Evolutionary conservation across 2,329 filamentous ascomycete genomes (phyloP).

Genomic region (Diaporthe helianthi): DNA sequence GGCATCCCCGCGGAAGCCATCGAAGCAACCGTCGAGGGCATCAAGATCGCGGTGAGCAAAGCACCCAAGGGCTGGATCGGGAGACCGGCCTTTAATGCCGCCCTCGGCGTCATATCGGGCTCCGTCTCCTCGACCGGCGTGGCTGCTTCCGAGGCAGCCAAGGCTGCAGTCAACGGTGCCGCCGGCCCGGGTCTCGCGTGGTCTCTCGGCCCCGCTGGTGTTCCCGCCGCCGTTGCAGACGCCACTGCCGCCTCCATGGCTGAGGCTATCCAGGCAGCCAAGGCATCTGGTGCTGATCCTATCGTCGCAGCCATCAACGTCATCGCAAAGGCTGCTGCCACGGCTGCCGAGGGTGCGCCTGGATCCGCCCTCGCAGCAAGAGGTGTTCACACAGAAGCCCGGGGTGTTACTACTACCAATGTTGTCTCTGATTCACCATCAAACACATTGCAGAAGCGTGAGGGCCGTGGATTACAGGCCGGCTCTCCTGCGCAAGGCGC

Average conservation of each 20-base stretch:
- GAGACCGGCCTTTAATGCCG: constrained; percentile 1
- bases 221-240: not conserved
- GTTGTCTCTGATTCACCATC: too few relatives aligned
- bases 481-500: not conserved
- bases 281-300: not conserved
- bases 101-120: not conserved
- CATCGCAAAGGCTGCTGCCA: not conserved
- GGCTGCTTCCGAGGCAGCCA: not conserved
- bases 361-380: too few relatives aligned
- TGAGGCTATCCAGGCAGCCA: not conserved
- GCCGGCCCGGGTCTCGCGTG: not conserved
- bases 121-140: not conserved
- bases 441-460: not conserved
- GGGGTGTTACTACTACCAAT: too few relatives aligned
- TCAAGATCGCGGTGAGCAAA: not conserved
- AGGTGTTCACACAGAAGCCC: too few relatives aligned
- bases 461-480: not conserved
- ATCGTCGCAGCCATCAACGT: not conserved
- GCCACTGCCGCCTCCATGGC: not conserved
- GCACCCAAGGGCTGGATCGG: not conserved
- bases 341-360: not conserved
- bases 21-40: not conserved
- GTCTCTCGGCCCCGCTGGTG: not conserved
- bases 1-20: not conserved
- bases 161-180: not conserved